Percentiles rank a stretch among this genome's conserved stretches.
phyloP scores from a whole-genome alignment of 2,329 filamentous ascomycete species.

The Cercospora sp. region DNA sequence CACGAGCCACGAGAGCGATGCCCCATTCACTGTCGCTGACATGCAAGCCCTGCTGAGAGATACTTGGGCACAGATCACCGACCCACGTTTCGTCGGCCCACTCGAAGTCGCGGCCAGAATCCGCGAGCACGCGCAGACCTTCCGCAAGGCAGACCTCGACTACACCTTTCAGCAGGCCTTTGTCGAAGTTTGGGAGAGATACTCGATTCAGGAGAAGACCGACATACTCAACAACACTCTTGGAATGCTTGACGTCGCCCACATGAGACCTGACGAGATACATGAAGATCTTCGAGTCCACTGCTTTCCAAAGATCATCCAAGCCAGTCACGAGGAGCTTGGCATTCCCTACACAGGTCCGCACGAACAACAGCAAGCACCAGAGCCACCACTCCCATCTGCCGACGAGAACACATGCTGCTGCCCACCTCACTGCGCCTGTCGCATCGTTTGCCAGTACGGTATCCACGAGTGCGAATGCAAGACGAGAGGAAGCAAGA shows the following conservation, averaged over 20 bases:
- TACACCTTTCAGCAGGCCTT: constrained; percentile 1
- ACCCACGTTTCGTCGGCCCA: background rate
- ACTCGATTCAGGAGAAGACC: background rate
- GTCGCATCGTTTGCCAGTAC: constrained; percentile 2
- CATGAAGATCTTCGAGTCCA: background rate
- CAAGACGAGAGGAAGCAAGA: background rate
- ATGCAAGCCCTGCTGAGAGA: background rate
- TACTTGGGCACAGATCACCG: background rate
- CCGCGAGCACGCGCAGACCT: background rate
- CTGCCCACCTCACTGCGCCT: background rate
- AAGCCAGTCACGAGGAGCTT: background rate
- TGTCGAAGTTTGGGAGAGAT: background rate
- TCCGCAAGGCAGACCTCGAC: constrained; percentile 1
- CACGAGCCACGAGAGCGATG: background rate
- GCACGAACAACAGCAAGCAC: background rate
- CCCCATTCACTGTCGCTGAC: background rate
- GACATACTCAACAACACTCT: background rate
- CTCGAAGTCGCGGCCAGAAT: background rate
- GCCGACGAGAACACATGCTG: constrained; percentile 3
- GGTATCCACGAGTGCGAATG: constrained; percentile 5
- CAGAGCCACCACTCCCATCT: background rate
- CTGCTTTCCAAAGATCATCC: background rate
- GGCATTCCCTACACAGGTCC: background rate
- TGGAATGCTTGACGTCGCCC: constrained; percentile 2
- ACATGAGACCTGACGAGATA: background rate